phyloP scores from a whole-genome alignment of 805 yeast species.

The Kurtzmaniella cleridarum region DNA sequence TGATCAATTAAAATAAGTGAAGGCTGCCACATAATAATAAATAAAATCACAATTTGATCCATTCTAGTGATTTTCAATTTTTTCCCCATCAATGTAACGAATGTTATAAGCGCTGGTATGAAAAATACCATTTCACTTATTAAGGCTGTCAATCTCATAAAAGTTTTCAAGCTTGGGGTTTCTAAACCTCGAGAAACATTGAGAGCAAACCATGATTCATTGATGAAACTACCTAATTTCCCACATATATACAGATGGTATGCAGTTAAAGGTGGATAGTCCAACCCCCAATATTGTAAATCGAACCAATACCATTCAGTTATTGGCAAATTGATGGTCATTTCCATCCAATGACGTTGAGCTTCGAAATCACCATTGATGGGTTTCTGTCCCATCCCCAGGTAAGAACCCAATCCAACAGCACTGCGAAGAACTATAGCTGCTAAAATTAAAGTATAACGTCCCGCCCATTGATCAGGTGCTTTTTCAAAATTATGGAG shows the following conservation, averaged over 20 bases:
- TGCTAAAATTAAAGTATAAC: constrained; percentile 67
- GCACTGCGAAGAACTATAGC: constrained; percentile 77
- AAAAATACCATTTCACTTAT: constrained; percentile 69
- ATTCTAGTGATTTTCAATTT: constrained; percentile 51
- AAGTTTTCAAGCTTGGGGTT: constrained; percentile 59
- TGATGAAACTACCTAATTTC: constrained; percentile 56
- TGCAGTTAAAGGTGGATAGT: constrained; percentile 96
- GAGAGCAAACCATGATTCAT: constrained; percentile 72
- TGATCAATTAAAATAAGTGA: constrained; percentile 81
- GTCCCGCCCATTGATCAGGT: constrained; percentile 85
- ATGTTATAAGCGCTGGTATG: constrained; percentile 74
- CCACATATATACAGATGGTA: constrained; percentile 85
- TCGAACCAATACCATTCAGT: constrained; percentile 85
- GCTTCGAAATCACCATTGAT: constrained; percentile 96
- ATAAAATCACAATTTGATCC: constrained; percentile 71
- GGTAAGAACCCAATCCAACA: constrained; percentile 82
- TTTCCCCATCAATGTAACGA: constrained; percentile 67
- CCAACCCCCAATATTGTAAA: constrained; percentile 91
- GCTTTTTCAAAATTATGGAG: constrained; percentile 75
- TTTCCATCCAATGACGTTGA: constrained; percentile 96
- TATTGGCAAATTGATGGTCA: constrained; percentile 72
- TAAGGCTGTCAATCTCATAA: constrained; percentile 77
- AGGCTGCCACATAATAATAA: constrained; percentile 82
- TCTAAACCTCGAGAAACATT: constrained; percentile 75
- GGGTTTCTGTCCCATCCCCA: constrained; percentile 70